phyloP scores from a whole-genome alignment of 352 stramenopile genomes.

The Pythium insidiosum region DNA sequence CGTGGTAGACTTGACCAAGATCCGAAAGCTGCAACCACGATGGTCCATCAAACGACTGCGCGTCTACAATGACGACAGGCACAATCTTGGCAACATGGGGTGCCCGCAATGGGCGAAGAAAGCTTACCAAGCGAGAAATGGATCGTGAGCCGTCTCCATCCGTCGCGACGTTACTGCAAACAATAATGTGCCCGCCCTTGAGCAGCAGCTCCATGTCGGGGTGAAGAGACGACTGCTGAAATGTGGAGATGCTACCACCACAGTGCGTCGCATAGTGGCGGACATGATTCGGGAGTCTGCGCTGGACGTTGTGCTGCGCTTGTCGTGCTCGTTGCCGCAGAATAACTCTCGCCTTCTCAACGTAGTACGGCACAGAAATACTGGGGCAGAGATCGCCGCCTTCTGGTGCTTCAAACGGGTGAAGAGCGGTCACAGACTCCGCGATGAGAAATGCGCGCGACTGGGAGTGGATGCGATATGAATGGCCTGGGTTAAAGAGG shows the following conservation, averaged over 20 bases:
- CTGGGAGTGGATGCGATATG: slow-evolving; percentile 32
- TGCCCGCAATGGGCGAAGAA: slow-evolving; percentile 62
- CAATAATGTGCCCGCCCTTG: slow-evolving; percentile 75
- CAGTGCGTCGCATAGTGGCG: slow-evolving; percentile 52
- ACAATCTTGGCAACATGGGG: slow-evolving; percentile 57
- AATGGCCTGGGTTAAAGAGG: slow-evolving; percentile 66
- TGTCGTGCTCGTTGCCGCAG: slow-evolving; percentile 44
- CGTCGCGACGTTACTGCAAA: slow-evolving; percentile 70
- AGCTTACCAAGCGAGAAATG: slow-evolving; percentile 62
- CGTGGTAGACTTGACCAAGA: slow-evolving; percentile 74
- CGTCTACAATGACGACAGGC: slow-evolving; percentile 71
- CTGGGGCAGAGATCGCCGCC: no score
- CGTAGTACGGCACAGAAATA: no score
- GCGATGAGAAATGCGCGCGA: slow-evolving; percentile 75
- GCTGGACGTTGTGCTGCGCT: slow-evolving; percentile 67
- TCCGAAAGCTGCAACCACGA: slow-evolving; percentile 60
- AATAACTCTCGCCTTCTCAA: no score
- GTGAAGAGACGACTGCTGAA: no score
- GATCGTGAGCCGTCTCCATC: slow-evolving; percentile 51
- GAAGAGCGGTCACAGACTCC: slow-evolving; percentile 50
- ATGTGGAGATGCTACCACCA: slow-evolving; percentile 18
- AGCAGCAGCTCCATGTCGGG: no score
- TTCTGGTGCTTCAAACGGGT: no score
- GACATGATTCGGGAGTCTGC: slow-evolving; percentile 47
- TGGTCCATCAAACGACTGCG: slow-evolving; percentile 47